phyloP scores from a whole-genome alignment of 139 green algal species.

The Chlorella sp. region DNA sequence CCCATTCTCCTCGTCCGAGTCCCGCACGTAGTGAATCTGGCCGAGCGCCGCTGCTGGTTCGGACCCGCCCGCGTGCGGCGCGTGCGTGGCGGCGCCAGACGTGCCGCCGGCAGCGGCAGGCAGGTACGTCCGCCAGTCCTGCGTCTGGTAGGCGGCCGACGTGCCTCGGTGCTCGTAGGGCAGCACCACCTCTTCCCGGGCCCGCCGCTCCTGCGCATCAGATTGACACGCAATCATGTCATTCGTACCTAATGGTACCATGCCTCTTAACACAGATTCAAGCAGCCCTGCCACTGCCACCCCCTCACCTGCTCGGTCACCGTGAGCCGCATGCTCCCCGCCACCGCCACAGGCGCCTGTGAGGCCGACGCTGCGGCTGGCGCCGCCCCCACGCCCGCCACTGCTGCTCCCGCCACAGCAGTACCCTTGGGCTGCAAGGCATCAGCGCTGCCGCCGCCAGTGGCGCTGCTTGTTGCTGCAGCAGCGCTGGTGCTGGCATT shows the following conservation, averaged over 20 bases:
- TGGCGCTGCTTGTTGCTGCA: background rate
- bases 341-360: background rate
- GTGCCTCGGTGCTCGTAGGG: constrained; percentile 65
- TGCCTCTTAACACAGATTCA: background rate
- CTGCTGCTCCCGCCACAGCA: background rate
- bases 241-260: background rate
- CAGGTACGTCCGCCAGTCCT: constrained; percentile 57
- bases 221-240: background rate
- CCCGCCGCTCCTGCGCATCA: constrained; percentile 46
- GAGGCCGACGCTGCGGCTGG: background rate
- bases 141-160: constrained; percentile 25
- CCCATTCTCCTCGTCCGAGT: constrained; percentile 54
- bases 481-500: background rate
- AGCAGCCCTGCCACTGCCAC: background rate
- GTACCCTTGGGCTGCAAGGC: no score
- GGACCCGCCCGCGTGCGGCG: background rate
- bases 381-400: background rate
- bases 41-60: constrained; percentile 24
- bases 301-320: background rate
- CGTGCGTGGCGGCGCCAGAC: background rate
- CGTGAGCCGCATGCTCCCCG: background rate
- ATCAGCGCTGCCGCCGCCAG: background rate
- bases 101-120: constrained; percentile 43
- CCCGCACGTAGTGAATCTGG: constrained; percentile 70
- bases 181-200: constrained; percentile 49